A percentile compares a stretch with the other conserved stretches of the same genome.
These are phyloP conservation scores for Achlya hypogyna DNA, from an alignment of 352 stramenopile genomes.

Conservation along the genomic window DNA sequence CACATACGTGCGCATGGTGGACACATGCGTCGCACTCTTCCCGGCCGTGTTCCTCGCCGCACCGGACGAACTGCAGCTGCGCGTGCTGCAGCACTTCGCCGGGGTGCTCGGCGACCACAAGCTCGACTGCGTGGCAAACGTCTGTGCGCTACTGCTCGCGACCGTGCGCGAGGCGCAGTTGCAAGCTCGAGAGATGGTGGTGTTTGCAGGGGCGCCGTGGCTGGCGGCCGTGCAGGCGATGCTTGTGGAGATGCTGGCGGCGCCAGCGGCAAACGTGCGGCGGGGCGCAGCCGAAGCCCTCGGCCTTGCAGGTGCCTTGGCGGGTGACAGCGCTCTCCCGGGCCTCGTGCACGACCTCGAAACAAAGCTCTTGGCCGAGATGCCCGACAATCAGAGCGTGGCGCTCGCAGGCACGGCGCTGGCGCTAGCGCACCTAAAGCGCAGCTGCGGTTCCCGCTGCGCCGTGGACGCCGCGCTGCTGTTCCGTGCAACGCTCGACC, in stretches of 20 bases:
- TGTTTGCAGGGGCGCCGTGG: conserved; percentile 30
- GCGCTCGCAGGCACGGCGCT: conserved; percentile 57
- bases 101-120: conserved; percentile 49
- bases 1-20: conserved; percentile 71
- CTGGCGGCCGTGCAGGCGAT: conserved; percentile 68
- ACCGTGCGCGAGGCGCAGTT: conserved; percentile 44
- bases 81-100: conserved; percentile 70
- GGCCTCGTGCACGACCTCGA: conserved; percentile 13
- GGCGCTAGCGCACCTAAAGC: conserved; percentile 72
- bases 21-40: conserved; percentile 69
- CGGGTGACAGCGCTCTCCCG: conserved; percentile 40
- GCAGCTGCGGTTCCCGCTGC: conserved; percentile 62
- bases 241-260: conserved; percentile 69
- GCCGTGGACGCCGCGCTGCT: conserved; percentile 66
- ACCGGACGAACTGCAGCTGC: conserved; percentile 75
- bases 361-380: neutral
- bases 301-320: conserved; percentile 43
- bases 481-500: conserved; percentile 52
- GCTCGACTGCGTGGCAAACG: conserved; percentile 62
- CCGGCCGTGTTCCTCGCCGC: conserved; percentile 66
- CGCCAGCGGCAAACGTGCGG: conserved; percentile 49
- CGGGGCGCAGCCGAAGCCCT: conserved; percentile 64
- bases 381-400: conserved; percentile 24
- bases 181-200: conserved; percentile 14
- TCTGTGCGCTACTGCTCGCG: conserved; percentile 65